A percentile compares a stretch with the other conserved stretches of the same genome.
phyloP scores from a whole-genome alignment of 2,329 filamentous ascomycete genomes.

The Hyphodiscus sp. region DNA sequence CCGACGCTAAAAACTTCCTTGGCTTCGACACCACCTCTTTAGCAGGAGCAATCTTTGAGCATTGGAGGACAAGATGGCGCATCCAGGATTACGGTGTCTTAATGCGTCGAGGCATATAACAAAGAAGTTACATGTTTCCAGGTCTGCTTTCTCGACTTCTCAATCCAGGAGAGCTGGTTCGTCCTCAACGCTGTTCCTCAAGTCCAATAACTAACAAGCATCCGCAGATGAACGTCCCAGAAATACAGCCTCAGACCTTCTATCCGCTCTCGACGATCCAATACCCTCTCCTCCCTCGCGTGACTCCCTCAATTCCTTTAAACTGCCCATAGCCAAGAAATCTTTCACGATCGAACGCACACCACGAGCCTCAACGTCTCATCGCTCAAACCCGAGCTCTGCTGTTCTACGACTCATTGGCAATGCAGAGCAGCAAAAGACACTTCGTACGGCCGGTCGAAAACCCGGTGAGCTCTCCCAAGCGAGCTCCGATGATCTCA shows the following conservation, averaged over 20 bases:
- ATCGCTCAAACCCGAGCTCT: not conserved
- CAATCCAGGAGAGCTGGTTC: constrained; percentile 19
- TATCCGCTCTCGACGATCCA: constrained; percentile 1
- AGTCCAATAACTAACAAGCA: constrained; percentile 4
- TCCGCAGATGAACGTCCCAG: constrained; percentile 8
- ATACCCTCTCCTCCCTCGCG: not conserved
- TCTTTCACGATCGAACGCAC: not conserved
- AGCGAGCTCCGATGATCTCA: constrained; percentile 5
- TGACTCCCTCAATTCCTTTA: not conserved
- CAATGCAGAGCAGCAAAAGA: not conserved
- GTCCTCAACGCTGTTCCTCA: not conserved
- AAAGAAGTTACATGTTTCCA: constrained; percentile 4
- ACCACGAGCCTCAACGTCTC: not conserved
- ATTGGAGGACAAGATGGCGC: constrained; percentile 15
- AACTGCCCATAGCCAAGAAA: not conserved
- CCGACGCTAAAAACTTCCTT: constrained; percentile 9
- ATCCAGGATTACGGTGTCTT: constrained; percentile 27
- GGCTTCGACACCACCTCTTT: constrained; percentile 1
- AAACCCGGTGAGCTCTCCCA: not conserved
- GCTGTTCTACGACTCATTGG: not conserved
- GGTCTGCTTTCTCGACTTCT: constrained; percentile 25
- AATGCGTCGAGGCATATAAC: constrained; percentile 15
- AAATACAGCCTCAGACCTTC: constrained; percentile 4
- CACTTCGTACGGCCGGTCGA: not conserved
- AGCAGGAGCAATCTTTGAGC: not conserved